Conservation (phyloP, 768 basidiomycete genomes). For the Leccinum uliginosum region DNA sequence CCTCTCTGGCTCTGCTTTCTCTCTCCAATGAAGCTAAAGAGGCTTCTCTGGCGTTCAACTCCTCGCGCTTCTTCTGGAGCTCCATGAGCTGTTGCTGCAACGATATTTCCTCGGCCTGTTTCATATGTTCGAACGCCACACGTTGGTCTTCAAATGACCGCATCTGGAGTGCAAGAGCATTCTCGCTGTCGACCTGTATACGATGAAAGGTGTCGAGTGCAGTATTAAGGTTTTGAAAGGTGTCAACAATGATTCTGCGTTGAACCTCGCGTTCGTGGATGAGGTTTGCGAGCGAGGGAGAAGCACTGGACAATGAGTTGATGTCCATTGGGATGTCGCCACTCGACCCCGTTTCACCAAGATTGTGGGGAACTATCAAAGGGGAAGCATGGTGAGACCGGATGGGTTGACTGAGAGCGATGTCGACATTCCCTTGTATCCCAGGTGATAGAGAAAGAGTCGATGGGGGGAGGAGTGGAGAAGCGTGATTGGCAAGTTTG, state of each 20-base stretch:
- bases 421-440: not conserved
- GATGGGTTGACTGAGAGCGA: not conserved
- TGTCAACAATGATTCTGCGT: conserved; percentile 6
- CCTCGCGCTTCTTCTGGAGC: conserved; percentile 15
- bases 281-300: conserved; percentile 1
- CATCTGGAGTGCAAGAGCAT: conserved; percentile 8
- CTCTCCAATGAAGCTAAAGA: conserved; percentile 18
- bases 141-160: conserved; percentile 17
- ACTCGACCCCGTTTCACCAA: not conserved
- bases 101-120: conserved; percentile 14
- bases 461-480: not conserved
- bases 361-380: conserved; percentile 5
- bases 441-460: conserved; percentile 11
- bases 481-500: conserved; percentile 10
- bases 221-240: conserved; percentile 9
- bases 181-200: conserved; percentile 16
- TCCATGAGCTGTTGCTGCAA: conserved; percentile 20
- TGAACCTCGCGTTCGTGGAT: conserved; percentile 11
- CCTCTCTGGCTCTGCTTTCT: conserved; percentile 25
- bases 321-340: not conserved
- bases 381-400: not conserved
- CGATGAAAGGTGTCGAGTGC: conserved; percentile 5
- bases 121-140: conserved; percentile 19
- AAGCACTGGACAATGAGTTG: not conserved
- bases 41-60: conserved; percentile 17